phyloP scores from a whole-genome alignment of 805 yeast species.

The Lipomyces chichibuensis region DNA sequence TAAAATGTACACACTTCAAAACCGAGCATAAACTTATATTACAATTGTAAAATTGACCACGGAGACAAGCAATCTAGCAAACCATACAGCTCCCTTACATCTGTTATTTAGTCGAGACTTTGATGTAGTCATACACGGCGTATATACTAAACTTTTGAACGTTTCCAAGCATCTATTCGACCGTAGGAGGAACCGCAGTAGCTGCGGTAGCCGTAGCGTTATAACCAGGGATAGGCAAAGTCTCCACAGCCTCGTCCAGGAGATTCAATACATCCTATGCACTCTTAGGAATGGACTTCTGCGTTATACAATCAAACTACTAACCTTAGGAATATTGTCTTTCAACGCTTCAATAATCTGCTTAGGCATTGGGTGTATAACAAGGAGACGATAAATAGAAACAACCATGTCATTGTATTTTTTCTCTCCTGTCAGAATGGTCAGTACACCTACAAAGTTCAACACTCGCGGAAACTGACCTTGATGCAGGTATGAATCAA shows the following conservation, averaged over 20 bases:
- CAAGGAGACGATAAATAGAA: conserved; percentile 31
- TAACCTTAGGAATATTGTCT: conserved; percentile 26
- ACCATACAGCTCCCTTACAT: not conserved
- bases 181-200: not conserved
- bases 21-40: not conserved
- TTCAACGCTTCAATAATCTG: conserved; percentile 32
- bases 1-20: not conserved
- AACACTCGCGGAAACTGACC: conserved; percentile 12
- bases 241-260: conserved; percentile 21
- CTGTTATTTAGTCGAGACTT: not conserved
- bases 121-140: not conserved
- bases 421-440: conserved; percentile 17
- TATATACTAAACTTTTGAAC: not conserved
- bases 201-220: not conserved
- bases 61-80: not conserved
- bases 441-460: not conserved
- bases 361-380: conserved; percentile 30
- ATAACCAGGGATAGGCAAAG: conserved; percentile 3
- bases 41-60: not conserved
- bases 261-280: conserved; percentile 22
- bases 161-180: not conserved
- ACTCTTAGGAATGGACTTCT: not conserved
- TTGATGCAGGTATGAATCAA: conserved; percentile 26
- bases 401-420: conserved; percentile 25
- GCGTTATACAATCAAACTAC: not conserved